Conservation (phyloP, 2,329 filamentous ascomycete species). For the Aspergillus udagawae region DNA sequence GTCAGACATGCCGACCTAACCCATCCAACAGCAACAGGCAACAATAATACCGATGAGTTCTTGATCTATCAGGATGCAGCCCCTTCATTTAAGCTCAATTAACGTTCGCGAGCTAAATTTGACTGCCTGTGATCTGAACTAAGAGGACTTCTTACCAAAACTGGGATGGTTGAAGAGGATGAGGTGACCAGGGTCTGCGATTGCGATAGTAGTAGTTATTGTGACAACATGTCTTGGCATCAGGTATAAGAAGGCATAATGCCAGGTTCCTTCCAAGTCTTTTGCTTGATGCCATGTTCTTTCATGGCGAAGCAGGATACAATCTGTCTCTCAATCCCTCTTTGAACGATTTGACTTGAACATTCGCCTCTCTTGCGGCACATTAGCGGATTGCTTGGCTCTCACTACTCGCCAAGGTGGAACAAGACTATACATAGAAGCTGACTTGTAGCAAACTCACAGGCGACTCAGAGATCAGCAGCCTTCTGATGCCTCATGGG, state of each 20-base stretch:
- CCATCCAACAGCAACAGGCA: constrained; percentile 2
- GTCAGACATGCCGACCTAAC: constrained; percentile 5
- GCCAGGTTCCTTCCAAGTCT: neutral
- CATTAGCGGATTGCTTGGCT: too few relatives aligned
- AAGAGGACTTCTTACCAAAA: constrained; percentile 7
- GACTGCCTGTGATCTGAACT: constrained; percentile 3
- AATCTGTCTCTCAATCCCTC: neutral
- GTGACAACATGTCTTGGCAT: constrained; percentile 20
- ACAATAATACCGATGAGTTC: neutral
- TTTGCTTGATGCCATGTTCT: too few relatives aligned
- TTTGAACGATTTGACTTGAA: neutral
- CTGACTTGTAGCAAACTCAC: too few relatives aligned
- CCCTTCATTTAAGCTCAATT: constrained; percentile 20
- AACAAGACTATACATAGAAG: too few relatives aligned
- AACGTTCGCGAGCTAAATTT: constrained; percentile 16
- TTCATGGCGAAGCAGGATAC: too few relatives aligned
- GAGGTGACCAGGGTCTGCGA: constrained; percentile 30
- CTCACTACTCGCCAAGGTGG: too few relatives aligned
- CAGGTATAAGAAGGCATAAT: constrained; percentile 12
- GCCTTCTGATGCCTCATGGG: too few relatives aligned
- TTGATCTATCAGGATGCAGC: neutral
- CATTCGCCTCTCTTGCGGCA: too few relatives aligned
- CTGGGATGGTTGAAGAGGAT: constrained; percentile 17
- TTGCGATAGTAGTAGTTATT: constrained; percentile 22
- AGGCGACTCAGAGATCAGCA: too few relatives aligned